Conservation (phyloP, 768 basidiomycete genomes). For the Cubamyces sp. region DNA sequence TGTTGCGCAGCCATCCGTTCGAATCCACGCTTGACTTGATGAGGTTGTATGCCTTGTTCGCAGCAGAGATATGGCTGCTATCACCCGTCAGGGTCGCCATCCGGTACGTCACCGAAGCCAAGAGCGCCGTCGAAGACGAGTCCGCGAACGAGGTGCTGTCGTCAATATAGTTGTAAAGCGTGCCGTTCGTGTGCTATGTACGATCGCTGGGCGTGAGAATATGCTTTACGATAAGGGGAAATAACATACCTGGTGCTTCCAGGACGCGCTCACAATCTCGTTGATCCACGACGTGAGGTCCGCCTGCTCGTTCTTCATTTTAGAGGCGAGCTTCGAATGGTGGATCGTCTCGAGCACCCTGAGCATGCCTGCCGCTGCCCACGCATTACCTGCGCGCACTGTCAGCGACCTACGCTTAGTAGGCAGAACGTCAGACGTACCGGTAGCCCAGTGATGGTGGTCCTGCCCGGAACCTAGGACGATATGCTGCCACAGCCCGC, state of each 20-base stretch:
- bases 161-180: constrained; percentile 57
- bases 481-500: constrained; percentile 62
- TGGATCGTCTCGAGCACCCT: constrained; percentile 60
- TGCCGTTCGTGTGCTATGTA: constrained; percentile 45
- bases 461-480: constrained; percentile 50
- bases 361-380: constrained; percentile 72
- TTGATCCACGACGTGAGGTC: constrained; percentile 57
- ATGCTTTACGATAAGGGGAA: background rate
- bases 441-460: constrained; percentile 60
- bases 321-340: constrained; percentile 43
- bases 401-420: background rate
- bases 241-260: constrained; percentile 46
- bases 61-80: constrained; percentile 42
- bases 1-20: constrained; percentile 48
- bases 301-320: constrained; percentile 43
- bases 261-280: constrained; percentile 51
- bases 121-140: constrained; percentile 56
- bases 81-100: constrained; percentile 49
- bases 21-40: constrained; percentile 43
- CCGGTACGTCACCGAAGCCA: constrained; percentile 60
- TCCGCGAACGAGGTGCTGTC: constrained; percentile 55
- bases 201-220: constrained; percentile 1
- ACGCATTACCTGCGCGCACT: constrained; percentile 53
- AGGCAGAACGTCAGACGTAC: constrained; percentile 30
- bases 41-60: constrained; percentile 44